Evolutionary conservation across 768 basidiomycete species (phyloP), one percentile per base, ranked within the genome.

Genomic region (Tubosaeta brunneosetosa): DNA sequence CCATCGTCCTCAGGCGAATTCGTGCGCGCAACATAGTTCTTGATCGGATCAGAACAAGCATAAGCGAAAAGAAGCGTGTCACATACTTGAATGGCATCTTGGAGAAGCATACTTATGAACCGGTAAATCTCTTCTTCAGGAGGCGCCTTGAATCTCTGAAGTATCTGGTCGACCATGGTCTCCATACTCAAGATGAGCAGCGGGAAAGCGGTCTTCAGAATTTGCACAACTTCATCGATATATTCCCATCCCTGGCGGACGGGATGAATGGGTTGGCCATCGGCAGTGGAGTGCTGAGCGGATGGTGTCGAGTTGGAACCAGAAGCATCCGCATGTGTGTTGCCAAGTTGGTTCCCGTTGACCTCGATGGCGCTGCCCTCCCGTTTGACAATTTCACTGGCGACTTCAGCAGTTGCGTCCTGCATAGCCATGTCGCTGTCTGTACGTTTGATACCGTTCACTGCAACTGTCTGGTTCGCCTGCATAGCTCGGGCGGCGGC

Each of bases 81-180:
- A 60, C 76, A 53, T 64, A 94, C 94, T 74, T 84, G 81, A 56
- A 94, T 78, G 2, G 88, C 93, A 65, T 97, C 95, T 54, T 86
- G 83, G 33, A 97, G 74, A 19, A 98, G 73, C 72, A 94, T 86
- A 58, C 86, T 88, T 42, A 94, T 82, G 61, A 91, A 83, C 16
- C 97, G 82, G 71, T 97, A 97, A 7, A 94, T 85, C 58, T 97
- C 94, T 70, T 99, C 97, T 53, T 99, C 97, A 2, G 84, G 79
- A 1, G 81, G 78, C 2, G 88, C 82, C 67, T 97, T 95, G 74
- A 97, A 95, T 47, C 93, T 82, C 53, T 84, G 81, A 19, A 84
- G 78, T 57, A 99, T 88, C 70, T 97, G 94, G 59, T 99, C 97
- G 4, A 94, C 88, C 80, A 97, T 88, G 14, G 92, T 94, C 73